Evolutionary conservation across 2,329 filamentous ascomycete genomes (phyloP), one percentile per base, ranked within the genome.

Genomic region (Zarea fungicola): DNA sequence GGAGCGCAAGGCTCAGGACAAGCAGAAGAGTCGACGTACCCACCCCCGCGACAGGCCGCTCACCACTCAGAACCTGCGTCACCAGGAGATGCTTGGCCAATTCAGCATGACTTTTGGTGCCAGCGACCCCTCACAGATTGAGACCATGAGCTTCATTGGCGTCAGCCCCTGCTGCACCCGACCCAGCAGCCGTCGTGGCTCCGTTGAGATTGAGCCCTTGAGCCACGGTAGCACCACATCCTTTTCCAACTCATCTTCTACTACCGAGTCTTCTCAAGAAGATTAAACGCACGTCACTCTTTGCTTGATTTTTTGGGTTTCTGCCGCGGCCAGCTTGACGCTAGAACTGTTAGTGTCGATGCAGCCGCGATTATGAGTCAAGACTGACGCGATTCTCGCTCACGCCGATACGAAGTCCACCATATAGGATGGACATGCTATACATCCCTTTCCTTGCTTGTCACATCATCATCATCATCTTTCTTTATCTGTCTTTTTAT

Each of bases 21-120:
- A 52, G 40, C 44, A 44, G 35, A 47, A 23, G 31, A 29, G 46
- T 13, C 36, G 50, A 29, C 53, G 54, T 42, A 49, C 60, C 16
- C 71, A 75, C 56, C 71, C 72, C 6, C 68, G 69, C 61, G 70
- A 74, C 60, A 64, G 68, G 55, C 70, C 70, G 22, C 62, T 74
- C 42, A 74, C 69, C 8, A 63, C 67, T 49, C 64, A 70, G 45
- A 75, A 75, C 58, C 62, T 74, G 16, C 63, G 65, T 48, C 69
- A 76, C 56, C 73, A 74, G 57, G 68, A 74, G 61, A 65, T 72
- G 60, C 64, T 77, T 31, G 65, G 65, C 50, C 60, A 67, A 49
- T 76, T 73, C 62, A 69, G 64, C 49, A 69, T 73, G 58, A 70
- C 65, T 10, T 76, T 76, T 54, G 74, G 74, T 32, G 61, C 67